Evolutionary conservation across 2,329 filamentous ascomycete species (phyloP).

Genomic region (Coniosporium uncinatum): DNA sequence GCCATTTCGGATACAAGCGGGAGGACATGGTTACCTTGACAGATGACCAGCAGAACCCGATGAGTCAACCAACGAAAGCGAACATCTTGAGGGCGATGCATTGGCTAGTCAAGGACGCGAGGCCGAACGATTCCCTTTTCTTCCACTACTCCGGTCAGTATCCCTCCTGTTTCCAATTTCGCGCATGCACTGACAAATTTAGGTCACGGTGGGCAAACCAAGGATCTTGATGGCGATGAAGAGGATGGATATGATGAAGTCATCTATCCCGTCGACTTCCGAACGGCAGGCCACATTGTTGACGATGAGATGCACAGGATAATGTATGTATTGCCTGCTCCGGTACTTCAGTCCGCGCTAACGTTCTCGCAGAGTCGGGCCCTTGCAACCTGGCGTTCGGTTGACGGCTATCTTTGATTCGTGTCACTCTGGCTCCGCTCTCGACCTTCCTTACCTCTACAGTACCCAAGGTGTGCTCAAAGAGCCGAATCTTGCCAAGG

Average conservation of each 20-base stretch:
- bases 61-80: slow-evolving; percentile 94
- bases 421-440: slow-evolving; percentile 72
- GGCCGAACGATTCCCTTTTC: slow-evolving; percentile 90
- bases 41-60: slow-evolving; percentile 94
- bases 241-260: slow-evolving; percentile 80
- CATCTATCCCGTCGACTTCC: slow-evolving; percentile 79
- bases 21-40: slow-evolving; percentile 98
- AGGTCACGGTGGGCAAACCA: slow-evolving; percentile 79
- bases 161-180: slow-evolving; percentile 6
- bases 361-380: slow-evolving; percentile 47
- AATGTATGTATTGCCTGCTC: too few species aligned
- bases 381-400: slow-evolving; percentile 77
- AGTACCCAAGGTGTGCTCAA: slow-evolving; percentile 76
- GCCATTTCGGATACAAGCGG: slow-evolving; percentile 86
- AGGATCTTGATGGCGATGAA: slow-evolving; percentile 74
- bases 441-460: slow-evolving; percentile 77
- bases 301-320: slow-evolving; percentile 80
- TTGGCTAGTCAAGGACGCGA: slow-evolving; percentile 93
- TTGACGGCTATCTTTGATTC: slow-evolving; percentile 79
- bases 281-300: slow-evolving; percentile 73
- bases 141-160: slow-evolving; percentile 89
- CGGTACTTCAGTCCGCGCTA: slow-evolving; percentile 9
- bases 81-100: slow-evolving; percentile 97
- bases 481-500: slow-evolving; percentile 76
- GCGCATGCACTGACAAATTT: not conserved